Conservation (phyloP, 305 asterid genomes). For the Plantago rigida region DNA sequence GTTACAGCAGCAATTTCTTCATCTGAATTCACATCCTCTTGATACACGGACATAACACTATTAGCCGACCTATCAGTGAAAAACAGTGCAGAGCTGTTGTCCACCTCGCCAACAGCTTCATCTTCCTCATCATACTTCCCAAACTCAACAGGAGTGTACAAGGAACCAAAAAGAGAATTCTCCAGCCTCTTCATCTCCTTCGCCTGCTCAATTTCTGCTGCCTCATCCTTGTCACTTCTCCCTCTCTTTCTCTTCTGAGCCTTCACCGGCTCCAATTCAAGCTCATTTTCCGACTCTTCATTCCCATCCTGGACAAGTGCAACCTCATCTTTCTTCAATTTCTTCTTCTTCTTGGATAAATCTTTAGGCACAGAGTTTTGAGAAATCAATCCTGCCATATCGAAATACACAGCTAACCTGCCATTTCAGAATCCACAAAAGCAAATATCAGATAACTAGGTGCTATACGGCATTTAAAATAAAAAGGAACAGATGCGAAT, state of each 20-base stretch:
- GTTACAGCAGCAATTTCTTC: conserved; percentile 25
- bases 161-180: conserved; percentile 53
- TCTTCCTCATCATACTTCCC: conserved; percentile 43
- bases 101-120: conserved; percentile 33
- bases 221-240: conserved; percentile 29
- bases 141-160: conserved; percentile 51
- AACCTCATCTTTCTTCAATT: conserved; percentile 21
- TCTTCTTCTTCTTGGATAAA: conserved; percentile 34
- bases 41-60: conserved; percentile 50
- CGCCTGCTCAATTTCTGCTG: conserved; percentile 40
- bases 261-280: conserved; percentile 24
- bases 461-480: too few relatives aligned
- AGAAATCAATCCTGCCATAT: conserved; percentile 54
- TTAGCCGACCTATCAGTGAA: conserved; percentile 56
- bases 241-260: conserved; percentile 44
- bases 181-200: conserved; percentile 58
- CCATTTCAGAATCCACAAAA: conserved; percentile 9
- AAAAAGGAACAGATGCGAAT: too few relatives aligned
- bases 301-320: conserved; percentile 23
- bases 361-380: conserved; percentile 48
- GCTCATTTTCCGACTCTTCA: conserved; percentile 30
- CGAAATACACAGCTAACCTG: conserved; percentile 15
- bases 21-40: conserved; percentile 37
- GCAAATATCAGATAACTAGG: neutral
- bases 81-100: conserved; percentile 43